Base-by-base conservation (phyloP, 176 grass and related monocot species). In the Panicum miliaceum region DNA sequence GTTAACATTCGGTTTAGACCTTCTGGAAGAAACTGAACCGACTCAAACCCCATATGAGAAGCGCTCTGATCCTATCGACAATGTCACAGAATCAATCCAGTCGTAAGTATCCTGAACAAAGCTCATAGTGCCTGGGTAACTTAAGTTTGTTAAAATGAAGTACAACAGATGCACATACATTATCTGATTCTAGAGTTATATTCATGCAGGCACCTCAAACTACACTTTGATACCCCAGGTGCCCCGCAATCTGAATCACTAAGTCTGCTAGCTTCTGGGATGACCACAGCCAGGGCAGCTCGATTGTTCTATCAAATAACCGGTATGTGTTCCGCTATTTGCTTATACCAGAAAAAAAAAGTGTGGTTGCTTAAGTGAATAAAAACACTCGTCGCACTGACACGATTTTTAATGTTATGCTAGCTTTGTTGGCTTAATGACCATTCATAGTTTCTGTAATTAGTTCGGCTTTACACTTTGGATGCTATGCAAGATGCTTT, bases 301-400 rank as follows among this genome's bases (percentile, higher is more conserved):
- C 60, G 87, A 68, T 86, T 98, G 35, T 98, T 98, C 84, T 95
- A 98, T 85, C 96, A 98, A 88, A 80, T 87, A 87, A 57, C 22
- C 7, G 96, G 96, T 98, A 88, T 80, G 48, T 27, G 27, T 38
- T 34, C 36, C 57, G 89, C 61, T 36, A 77, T 32, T 73, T 68
- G 62, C 43, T 25, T 82, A 53, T 79, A 18, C 23, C 4, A 18
- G 29, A 76, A 22, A 65, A 27, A 8, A 54, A 29, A 71, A 14
- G 4, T 69, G 42, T 27, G 20, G 12, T 81, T 34, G 15, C 7
- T 84, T 69, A 23, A 68, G 11, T 64, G 66, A 19, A 46, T 46
- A 76, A 42, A 69, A 62, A 12, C 6, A 20, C 58, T 16, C 10
- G 23, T 15, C 65, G 48, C 12, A 57, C 32, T 60, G 27, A 50